Conservation (phyloP, 1,284 basidiomycete species). For the Pseudozyma sp. region DNA sequence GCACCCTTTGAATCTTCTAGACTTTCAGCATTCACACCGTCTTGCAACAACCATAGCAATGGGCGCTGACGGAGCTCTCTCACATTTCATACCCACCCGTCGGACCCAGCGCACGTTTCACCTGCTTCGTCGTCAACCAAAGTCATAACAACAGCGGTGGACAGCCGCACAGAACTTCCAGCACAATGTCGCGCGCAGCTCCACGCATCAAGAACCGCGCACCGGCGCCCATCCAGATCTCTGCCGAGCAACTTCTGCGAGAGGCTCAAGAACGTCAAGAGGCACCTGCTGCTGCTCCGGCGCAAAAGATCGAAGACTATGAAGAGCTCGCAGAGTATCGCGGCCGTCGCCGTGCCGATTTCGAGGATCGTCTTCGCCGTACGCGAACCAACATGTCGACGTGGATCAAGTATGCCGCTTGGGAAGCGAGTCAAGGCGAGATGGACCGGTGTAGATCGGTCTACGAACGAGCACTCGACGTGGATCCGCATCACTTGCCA, state of each 20-base stretch:
- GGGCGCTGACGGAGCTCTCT: conserved; percentile 13
- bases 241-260: conserved; percentile 94
- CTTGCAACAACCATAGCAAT: conserved; percentile 1
- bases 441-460: conserved; percentile 79
- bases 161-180: conserved; percentile 5
- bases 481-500: conserved; percentile 87
- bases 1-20: conserved; percentile 4
- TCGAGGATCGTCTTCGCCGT: conserved; percentile 92
- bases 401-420: conserved; percentile 76
- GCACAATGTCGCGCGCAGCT: conserved; percentile 66
- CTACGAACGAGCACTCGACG: conserved; percentile 95
- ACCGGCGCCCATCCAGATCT: conserved; percentile 93
- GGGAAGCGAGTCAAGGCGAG: conserved; percentile 95
- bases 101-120: neutral
- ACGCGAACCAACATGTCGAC: conserved; percentile 77
- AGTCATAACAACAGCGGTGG: neutral
- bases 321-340: conserved; percentile 97
- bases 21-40: conserved; percentile 1
- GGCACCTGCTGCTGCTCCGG: conserved; percentile 76
- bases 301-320: conserved; percentile 82
- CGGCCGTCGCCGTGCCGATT: conserved; percentile 93
- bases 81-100: conserved; percentile 11
- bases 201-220: conserved; percentile 90
- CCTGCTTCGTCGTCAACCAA: no score
- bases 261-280: conserved; percentile 99